Conservation (phyloP, 768 basidiomycete species). For the Rhizopogon rudus region DNA sequence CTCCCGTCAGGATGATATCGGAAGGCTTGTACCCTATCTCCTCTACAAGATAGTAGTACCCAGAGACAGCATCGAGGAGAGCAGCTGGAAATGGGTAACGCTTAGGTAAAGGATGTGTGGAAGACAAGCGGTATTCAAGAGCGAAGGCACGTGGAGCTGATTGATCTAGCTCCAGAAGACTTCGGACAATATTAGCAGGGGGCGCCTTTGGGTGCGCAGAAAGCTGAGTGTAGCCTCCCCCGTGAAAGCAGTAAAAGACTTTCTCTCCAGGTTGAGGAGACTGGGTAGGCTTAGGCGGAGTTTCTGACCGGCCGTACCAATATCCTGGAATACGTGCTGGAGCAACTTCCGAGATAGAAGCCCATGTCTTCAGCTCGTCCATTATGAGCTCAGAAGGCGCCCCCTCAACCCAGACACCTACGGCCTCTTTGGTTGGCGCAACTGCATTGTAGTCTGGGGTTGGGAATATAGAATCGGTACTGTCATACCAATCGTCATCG, state of each 20-base stretch:
- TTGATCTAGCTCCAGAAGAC: slow-evolving; percentile 41
- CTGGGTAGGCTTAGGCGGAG: slow-evolving; percentile 26
- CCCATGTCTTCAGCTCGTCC: slow-evolving; percentile 23
- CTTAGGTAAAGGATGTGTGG: slow-evolving; percentile 34
- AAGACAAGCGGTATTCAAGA: slow-evolving; percentile 69
- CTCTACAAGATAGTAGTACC: slow-evolving; percentile 65
- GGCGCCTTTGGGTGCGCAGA: slow-evolving; percentile 53
- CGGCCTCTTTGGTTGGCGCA: slow-evolving; percentile 4
- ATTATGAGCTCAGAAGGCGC: slow-evolving; percentile 23
- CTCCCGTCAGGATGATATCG: slow-evolving; percentile 67
- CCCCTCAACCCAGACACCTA: slow-evolving; percentile 30
- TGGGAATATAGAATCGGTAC: slow-evolving; percentile 5
- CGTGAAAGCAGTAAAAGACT: slow-evolving; percentile 53
- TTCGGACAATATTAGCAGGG: slow-evolving; percentile 40
- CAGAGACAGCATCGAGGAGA: slow-evolving; percentile 68
- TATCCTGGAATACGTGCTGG: slow-evolving; percentile 50
- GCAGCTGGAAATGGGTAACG: slow-evolving; percentile 69
- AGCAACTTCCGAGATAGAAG: slow-evolving; percentile 30
- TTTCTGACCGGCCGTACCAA: slow-evolving; percentile 44
- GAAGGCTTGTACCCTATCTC: slow-evolving; percentile 49
- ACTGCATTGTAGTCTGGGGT: slow-evolving; percentile 4
- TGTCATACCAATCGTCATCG: not conserved
- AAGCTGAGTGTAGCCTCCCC: slow-evolving; percentile 50
- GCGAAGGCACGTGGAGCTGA: slow-evolving; percentile 46
- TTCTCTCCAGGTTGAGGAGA: slow-evolving; percentile 46